phyloP scores from a whole-genome alignment of 2,329 filamentous ascomycete genomes.

The Colletotrichum zoysiae region DNA sequence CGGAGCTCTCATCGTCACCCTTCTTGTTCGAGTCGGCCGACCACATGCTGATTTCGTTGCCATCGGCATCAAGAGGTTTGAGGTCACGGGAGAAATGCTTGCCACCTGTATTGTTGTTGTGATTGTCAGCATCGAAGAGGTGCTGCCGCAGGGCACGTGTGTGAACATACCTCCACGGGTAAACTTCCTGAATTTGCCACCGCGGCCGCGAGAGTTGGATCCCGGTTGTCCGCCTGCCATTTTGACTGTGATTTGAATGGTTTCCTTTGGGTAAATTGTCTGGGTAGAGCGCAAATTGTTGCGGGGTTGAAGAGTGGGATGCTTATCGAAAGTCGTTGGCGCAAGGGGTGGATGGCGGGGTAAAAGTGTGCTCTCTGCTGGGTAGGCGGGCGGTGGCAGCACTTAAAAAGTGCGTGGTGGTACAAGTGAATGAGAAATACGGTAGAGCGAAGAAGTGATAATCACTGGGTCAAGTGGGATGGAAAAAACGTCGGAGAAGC shows the following conservation, averaged over 20 bases:
- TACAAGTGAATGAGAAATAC: not conserved
- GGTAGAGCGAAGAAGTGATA: not conserved
- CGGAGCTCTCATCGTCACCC: constrained; percentile 61
- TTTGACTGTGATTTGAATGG: constrained; percentile 46
- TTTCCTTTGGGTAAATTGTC: constrained; percentile 29
- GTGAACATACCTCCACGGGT: constrained; percentile 82
- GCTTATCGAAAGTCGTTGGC: constrained; percentile 21
- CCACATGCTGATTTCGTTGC: constrained; percentile 92
- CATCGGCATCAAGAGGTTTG: constrained; percentile 87
- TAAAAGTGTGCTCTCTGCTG: constrained; percentile 30
- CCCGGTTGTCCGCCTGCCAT: constrained; percentile 64
- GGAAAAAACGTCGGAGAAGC: not conserved
- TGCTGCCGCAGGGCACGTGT: constrained; percentile 11
- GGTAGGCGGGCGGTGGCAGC: constrained; percentile 28
- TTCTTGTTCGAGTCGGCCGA: constrained; percentile 66
- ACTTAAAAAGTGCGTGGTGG: constrained; percentile 18
- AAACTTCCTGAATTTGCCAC: constrained; percentile 94
- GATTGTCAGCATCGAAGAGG: constrained; percentile 37
- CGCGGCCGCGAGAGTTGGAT: constrained; percentile 77
- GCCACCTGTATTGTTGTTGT: constrained; percentile 71
- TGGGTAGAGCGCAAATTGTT: constrained; percentile 36
- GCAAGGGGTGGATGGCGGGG: constrained; percentile 33
- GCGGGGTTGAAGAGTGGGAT: constrained; percentile 41
- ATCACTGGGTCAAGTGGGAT: not conserved
- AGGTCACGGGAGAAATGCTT: constrained; percentile 96